phyloP scores from a whole-genome alignment of 2,329 filamentous ascomycete genomes.

The Amauroascus verrucosus region DNA sequence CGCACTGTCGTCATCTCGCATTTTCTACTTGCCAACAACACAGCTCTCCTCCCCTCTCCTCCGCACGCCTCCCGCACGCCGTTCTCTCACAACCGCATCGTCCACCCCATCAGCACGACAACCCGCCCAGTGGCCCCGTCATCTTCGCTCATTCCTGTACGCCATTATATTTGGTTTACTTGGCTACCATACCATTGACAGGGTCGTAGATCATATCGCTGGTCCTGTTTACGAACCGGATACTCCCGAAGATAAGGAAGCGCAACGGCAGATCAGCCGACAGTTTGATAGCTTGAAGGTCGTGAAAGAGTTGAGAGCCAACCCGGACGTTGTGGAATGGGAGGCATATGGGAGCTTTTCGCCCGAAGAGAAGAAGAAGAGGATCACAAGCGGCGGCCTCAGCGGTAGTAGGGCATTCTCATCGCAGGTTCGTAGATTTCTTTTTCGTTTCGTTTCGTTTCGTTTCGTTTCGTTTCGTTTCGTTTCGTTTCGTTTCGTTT shows the following conservation, averaged over 20 bases:
- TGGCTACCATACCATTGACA: conserved; percentile 16
- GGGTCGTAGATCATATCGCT: neutral
- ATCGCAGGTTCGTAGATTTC: conserved; percentile 30
- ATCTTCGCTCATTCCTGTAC: conserved; percentile 24
- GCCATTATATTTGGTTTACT: conserved; percentile 27
- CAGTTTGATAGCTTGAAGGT: conserved; percentile 29
- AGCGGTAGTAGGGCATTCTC: conserved; percentile 33
- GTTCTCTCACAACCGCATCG: conserved; percentile 9
- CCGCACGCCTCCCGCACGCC: neutral
- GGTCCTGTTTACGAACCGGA: conserved; percentile 23
- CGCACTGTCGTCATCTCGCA: neutral
- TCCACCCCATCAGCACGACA: conserved; percentile 14
- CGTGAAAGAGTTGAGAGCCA: conserved; percentile 29
- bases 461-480: neutral
- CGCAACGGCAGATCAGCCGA: conserved; percentile 24
- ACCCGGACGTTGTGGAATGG: conserved; percentile 33
- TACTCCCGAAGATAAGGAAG: conserved; percentile 25
- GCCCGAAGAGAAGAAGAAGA: conserved; percentile 26
- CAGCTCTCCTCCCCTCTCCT: neutral
- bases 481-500: no score
- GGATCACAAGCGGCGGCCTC: conserved; percentile 33
- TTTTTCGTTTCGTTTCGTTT: neutral
- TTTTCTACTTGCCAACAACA: neutral
- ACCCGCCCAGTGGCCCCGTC: conserved; percentile 27
- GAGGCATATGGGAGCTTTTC: conserved; percentile 30